Evolutionary conservation across 306 rosid genomes (phyloP), one percentile per base, ranked within the genome.

Genomic region (Albizia julibrissin): DNA sequence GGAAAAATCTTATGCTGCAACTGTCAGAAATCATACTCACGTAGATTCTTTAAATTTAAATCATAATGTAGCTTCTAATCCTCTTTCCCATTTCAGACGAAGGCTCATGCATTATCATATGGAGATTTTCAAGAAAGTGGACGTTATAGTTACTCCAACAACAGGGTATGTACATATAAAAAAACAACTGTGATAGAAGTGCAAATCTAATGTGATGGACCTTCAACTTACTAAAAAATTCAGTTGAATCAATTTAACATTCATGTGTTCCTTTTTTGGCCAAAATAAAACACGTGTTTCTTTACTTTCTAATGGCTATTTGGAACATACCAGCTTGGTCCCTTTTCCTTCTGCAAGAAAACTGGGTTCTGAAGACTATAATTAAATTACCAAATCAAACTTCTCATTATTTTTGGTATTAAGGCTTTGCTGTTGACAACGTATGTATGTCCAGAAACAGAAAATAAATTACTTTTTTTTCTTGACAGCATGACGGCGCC

Each of bases 131-230:
- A 95, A 90, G 90, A 89, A 89, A 80, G 97, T 91, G 66, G 99
- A 95, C 84, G 85, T 95, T 85, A 91, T 95, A 66, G 97, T 93
- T 86, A 93, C 99, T 79, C 99, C 99, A 42, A 95, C 98, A 67
- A 95, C 99, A n/a, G 99, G 97, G 97, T 95, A 90, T 81, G 94
- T 83, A 81, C 43, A 37, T 10, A 27, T 77, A 74, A 44, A 52
- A 52, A 80, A 43, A 24, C 69, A 5, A 50, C 27, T 37, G 37
- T 62, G 79, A 76, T 82, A 80, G 34, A 66, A 66, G 69, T 76
- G 39, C 80, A 67, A 75, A 46, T 64, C 79, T 34, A 26, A 21
- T 37, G 78, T 64, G 78, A 66, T 61, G 71, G 29, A 78, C 66
- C 27, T 43, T 69, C 74, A 27, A 31, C 68, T 26, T 52, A 15